phyloP scores from a whole-genome alignment of 2,329 filamentous ascomycete genomes.

The Albophoma yamanashiensis region DNA sequence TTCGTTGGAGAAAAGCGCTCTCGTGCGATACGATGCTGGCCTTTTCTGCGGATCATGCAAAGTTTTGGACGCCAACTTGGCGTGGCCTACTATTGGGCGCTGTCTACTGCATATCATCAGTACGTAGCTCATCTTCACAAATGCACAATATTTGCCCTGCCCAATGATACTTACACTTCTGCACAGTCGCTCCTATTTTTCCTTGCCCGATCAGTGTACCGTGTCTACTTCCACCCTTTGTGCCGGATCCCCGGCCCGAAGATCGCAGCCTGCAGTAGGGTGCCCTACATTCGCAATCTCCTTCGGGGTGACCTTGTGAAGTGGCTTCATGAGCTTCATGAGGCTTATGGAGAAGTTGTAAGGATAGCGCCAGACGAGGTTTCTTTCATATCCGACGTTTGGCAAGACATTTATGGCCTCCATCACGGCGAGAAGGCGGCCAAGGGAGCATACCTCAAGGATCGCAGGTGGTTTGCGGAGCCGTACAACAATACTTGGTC shows the following conservation, averaged over 20 bases:
- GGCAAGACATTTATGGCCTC: conserved; percentile 27
- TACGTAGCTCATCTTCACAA: not conserved
- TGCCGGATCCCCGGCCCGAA: conserved; percentile 18
- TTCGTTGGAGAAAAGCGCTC: not conserved
- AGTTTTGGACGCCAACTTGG: not conserved
- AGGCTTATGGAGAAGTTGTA: conserved; percentile 32
- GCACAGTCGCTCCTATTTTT: not conserved
- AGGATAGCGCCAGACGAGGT: conserved; percentile 35
- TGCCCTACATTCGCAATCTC: conserved; percentile 2
- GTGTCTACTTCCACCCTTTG: conserved; percentile 23
- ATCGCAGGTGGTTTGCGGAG: not conserved
- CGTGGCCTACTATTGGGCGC: not conserved
- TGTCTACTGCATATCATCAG: not conserved
- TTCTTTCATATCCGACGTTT: conserved; percentile 26
- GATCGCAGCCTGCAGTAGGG: not conserved
- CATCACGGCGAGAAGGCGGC: conserved; percentile 1
- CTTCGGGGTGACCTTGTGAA: conserved; percentile 14
- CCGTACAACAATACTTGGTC: not conserved
- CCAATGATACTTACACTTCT: not conserved
- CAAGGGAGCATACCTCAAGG: conserved; percentile 3
- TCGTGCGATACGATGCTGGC: not conserved
- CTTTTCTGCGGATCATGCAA: not conserved
- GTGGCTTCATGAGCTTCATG: conserved; percentile 21
- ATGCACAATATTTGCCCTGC: not conserved
- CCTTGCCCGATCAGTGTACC: conserved; percentile 11